A percentile compares a stretch with the other conserved stretches of the same genome.
Evolutionary conservation across 371 early-diverging fungal species (phyloP).

Genomic region (Conidiobolus incongruus): DNA sequence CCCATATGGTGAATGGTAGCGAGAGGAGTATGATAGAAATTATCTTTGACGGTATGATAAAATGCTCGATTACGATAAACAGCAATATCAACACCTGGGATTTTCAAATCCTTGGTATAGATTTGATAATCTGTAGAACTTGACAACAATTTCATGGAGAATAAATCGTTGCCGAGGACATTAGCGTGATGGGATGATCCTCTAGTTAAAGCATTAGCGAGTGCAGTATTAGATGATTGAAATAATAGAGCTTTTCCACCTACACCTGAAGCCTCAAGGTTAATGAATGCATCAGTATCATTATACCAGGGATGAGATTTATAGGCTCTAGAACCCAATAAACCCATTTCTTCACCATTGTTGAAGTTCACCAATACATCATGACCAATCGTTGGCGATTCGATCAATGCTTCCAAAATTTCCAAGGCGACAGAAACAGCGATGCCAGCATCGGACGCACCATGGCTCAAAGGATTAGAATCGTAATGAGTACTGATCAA

Average conservation of each 20-base stretch:
- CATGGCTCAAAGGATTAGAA: not conserved
- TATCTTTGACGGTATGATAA: no score
- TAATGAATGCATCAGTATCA: not conserved
- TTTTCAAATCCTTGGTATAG: conserved; percentile 19
- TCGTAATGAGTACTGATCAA: not conserved
- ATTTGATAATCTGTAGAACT: conserved; percentile 49
- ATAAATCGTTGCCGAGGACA: conserved; percentile 42
- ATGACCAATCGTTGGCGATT: conserved; percentile 5
- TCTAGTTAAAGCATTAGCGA: conserved; percentile 14
- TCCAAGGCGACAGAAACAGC: not conserved
- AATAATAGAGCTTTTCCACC: not conserved
- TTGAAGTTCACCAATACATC: not conserved
- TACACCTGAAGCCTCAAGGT: not conserved
- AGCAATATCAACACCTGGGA: conserved; percentile 55
- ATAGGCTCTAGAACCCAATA: not conserved
- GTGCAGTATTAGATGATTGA: conserved; percentile 16
- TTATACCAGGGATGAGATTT: not conserved
- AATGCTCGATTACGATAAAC: conserved; percentile 39
- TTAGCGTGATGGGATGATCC: conserved; percentile 19
- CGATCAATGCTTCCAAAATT: not conserved
- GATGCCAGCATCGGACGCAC: not conserved
- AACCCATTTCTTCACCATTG: not conserved
- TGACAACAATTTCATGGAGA: conserved; percentile 29
- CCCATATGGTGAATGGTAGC: conserved; percentile 17
- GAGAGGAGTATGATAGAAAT: no score